A percentile compares a stretch with the other conserved stretches of the same genome.
Evolutionary conservation across 1,284 basidiomycete species (phyloP).

Genomic region (Moniliophthora roreri): DNA sequence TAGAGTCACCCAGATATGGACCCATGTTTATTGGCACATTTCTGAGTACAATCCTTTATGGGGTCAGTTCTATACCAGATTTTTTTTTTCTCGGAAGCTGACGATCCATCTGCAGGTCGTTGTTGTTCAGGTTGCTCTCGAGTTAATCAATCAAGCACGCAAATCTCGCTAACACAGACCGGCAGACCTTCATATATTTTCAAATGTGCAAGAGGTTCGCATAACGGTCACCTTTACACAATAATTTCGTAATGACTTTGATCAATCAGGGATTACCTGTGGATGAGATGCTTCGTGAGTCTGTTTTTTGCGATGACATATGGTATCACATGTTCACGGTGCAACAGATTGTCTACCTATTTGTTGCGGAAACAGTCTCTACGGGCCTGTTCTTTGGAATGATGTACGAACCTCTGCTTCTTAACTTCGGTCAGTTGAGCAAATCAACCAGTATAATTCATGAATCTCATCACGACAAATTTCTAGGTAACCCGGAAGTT

Average conservation of each 20-base stretch:
- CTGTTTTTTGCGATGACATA: neutral
- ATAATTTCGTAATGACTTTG: too few relatives aligned
- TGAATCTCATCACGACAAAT: neutral
- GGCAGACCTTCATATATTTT: neutral
- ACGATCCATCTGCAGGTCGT: constrained; percentile 18
- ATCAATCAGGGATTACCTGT: neutral
- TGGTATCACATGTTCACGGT: neutral
- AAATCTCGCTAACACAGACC: neutral
- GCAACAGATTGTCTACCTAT: constrained; percentile 27
- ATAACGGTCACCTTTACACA: neutral
- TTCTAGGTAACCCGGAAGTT: constrained; percentile 5
- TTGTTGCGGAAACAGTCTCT: constrained; percentile 29
- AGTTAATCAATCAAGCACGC: neutral
- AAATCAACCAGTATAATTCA: neutral
- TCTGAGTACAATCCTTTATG: constrained; percentile 19
- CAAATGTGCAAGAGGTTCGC: neutral
- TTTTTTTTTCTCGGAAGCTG: neutral
- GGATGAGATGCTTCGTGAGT: neutral
- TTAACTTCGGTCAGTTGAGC: constrained; percentile 27
- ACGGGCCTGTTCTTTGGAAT: constrained; percentile 30
- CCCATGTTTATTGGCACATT: constrained; percentile 10
- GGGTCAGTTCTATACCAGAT: constrained; percentile 18
- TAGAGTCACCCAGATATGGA: constrained; percentile 1
- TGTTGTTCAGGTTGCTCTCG: constrained; percentile 23
- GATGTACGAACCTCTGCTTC: constrained; percentile 32